Evolutionary conservation across 768 basidiomycete genomes (phyloP).

Genomic region (Kwoniella botswanensis): DNA sequence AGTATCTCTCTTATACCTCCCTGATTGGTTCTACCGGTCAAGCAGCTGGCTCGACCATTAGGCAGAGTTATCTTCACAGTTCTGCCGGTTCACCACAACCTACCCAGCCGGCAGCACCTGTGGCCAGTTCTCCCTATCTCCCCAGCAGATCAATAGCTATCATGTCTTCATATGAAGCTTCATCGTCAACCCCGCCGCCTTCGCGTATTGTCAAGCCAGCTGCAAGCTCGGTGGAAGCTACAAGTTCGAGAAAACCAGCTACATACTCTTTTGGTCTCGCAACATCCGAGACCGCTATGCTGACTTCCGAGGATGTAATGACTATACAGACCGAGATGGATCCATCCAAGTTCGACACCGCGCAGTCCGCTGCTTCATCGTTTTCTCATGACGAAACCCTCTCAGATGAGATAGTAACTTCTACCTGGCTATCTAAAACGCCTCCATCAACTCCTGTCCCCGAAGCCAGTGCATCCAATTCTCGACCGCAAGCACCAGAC

Average conservation of each 20-base stretch:
- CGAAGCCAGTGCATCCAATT: background rate
- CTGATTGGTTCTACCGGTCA: no score
- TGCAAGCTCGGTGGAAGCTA: background rate
- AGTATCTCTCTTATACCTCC: no score
- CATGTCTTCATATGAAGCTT: background rate
- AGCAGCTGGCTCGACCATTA: no score
- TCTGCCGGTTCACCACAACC: no score
- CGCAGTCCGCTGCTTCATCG: background rate
- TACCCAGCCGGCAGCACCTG: no score
- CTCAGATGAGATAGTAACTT: background rate
- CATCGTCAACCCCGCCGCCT: background rate
- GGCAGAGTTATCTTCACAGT: no score
- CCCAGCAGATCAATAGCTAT: background rate
- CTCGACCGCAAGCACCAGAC: background rate
- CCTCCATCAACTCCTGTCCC: background rate
- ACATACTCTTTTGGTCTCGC: background rate
- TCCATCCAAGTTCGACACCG: background rate
- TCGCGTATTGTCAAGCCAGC: background rate
- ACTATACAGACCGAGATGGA: conserved; percentile 3
- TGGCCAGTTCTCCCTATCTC: background rate
- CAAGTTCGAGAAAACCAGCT: background rate
- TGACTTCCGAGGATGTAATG: background rate
- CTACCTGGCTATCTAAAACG: background rate
- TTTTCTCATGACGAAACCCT: background rate
- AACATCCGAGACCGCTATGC: background rate